These are phyloP conservation scores for Cercospora sp. DNA, from an alignment of 2,329 filamentous ascomycete species.

Conservation along the genomic window DNA sequence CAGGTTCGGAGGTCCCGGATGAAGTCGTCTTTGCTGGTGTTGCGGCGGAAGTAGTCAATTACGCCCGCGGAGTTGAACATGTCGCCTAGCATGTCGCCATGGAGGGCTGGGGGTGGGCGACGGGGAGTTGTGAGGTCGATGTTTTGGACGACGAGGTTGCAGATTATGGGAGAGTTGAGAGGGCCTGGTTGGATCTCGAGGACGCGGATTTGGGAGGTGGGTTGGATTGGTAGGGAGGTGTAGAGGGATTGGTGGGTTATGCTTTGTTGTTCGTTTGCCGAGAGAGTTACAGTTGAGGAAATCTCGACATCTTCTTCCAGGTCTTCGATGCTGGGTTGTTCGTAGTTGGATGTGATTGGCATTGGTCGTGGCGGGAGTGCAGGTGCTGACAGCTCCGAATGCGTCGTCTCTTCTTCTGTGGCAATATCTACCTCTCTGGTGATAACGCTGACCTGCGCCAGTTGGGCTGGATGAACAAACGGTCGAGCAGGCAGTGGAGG, in stretches of 20 bases:
- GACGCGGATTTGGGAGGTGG: neutral
- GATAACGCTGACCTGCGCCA: neutral
- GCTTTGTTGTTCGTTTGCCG: neutral
- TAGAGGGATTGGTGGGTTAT: neutral
- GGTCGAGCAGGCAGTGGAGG: neutral
- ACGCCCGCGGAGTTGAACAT: neutral
- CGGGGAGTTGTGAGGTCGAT: neutral
- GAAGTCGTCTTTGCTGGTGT: neutral
- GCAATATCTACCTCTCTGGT: neutral
- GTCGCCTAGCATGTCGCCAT: neutral
- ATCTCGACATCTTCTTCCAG: neutral
- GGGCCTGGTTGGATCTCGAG: neutral
- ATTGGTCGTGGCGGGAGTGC: neutral
- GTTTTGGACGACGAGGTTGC: slow-evolving; percentile 4
- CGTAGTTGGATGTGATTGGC: neutral
- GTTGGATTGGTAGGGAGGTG: neutral
- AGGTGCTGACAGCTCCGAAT: neutral
- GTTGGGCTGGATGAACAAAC: neutral
- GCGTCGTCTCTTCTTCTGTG: neutral
- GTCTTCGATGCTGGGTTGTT: neutral
- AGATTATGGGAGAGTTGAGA: neutral
- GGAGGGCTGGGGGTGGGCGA: neutral
- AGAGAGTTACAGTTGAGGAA: neutral
- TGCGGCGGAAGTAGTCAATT: neutral
- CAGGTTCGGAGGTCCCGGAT: neutral